Conservation (phyloP, 192 early-diverging fungal species). For the Dimargaris xerosporica region DNA sequence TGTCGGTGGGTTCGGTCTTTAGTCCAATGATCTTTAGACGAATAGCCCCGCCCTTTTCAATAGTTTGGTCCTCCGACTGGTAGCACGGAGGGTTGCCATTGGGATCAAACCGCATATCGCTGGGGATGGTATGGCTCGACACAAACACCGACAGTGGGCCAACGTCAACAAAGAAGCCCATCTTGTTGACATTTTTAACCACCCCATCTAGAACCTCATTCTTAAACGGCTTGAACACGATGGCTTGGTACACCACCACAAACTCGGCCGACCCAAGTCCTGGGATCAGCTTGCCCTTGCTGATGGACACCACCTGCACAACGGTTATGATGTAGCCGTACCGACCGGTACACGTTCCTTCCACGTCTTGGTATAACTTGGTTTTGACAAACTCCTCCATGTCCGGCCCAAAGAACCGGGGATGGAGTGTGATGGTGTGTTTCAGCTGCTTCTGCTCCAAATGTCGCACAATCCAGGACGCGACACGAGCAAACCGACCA, state of each 20-base stretch:
- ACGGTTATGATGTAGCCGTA: slow-evolving; percentile 90
- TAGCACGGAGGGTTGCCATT: slow-evolving; percentile 73
- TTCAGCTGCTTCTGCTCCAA: slow-evolving; percentile 61
- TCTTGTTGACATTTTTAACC: slow-evolving; percentile 78
- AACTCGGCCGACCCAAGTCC: slow-evolving; percentile 84
- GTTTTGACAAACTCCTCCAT: slow-evolving; percentile 58
- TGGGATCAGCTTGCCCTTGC: slow-evolving; percentile 68
- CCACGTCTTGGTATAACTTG: slow-evolving; percentile 84
- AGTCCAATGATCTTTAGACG: slow-evolving; percentile 82
- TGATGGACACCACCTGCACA: slow-evolving; percentile 58
- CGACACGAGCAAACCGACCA: not conserved
- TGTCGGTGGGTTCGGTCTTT: slow-evolving; percentile 79
- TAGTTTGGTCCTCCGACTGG: slow-evolving; percentile 61
- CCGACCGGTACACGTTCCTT: slow-evolving; percentile 84
- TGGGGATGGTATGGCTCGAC: slow-evolving; percentile 66
- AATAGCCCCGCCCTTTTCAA: slow-evolving; percentile 76
- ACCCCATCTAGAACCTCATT: slow-evolving; percentile 91
- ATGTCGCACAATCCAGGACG: not conserved
- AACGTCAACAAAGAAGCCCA: slow-evolving; percentile 91
- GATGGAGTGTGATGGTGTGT: slow-evolving; percentile 89
- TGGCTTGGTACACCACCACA: slow-evolving; percentile 73
- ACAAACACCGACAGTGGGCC: slow-evolving; percentile 90
- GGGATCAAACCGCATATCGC: slow-evolving; percentile 80
- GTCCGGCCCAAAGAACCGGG: slow-evolving; percentile 76
- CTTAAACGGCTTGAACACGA: slow-evolving; percentile 95